Evolutionary conservation across 352 stramenopile genomes (phyloP).

Genomic region (Peronospora belbahrii): DNA sequence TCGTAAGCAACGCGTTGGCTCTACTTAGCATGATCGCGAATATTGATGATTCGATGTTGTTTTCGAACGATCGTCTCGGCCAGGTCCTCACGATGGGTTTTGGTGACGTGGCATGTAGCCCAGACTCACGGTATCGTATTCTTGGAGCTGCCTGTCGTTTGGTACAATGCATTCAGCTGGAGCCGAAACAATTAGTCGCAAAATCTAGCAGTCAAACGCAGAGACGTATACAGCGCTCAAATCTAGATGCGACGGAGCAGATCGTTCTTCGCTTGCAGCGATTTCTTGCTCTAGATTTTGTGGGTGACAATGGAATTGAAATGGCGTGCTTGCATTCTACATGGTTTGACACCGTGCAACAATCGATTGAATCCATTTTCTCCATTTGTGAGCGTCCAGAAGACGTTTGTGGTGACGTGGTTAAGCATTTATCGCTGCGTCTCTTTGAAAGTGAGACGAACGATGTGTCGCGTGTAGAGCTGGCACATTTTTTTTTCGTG

Average conservation of each 20-base stretch:
- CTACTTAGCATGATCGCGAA: slow-evolving; percentile 65
- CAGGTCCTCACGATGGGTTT: slow-evolving; percentile 57
- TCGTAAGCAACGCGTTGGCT: slow-evolving; percentile 54
- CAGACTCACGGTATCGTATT: slow-evolving; percentile 43
- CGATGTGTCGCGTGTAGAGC: slow-evolving; percentile 54
- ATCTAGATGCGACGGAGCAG: slow-evolving; percentile 81
- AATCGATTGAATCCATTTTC: slow-evolving; percentile 91
- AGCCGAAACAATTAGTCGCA: slow-evolving; percentile 28
- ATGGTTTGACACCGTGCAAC: slow-evolving; percentile 90
- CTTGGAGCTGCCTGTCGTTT: slow-evolving; percentile 55
- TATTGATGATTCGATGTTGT: slow-evolving; percentile 53
- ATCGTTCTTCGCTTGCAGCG: slow-evolving; percentile 85
- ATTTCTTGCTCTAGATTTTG: slow-evolving; percentile 85
- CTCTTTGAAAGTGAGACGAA: slow-evolving; percentile 63
- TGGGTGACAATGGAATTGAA: slow-evolving; percentile 49
- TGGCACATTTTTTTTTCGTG: slow-evolving; percentile 94
- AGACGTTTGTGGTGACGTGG: slow-evolving; percentile 62
- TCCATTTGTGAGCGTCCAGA: slow-evolving; percentile 86
- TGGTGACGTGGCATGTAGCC: slow-evolving; percentile 38
- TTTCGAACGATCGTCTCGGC: slow-evolving; percentile 47
- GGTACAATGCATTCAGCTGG: slow-evolving; percentile 53
- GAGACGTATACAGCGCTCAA: slow-evolving; percentile 56
- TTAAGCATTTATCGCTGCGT: slow-evolving; percentile 51
- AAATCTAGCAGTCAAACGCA: slow-evolving; percentile 37
- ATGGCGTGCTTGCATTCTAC: slow-evolving; percentile 37